A percentile compares a stretch with the other conserved stretches of the same genome.
Conservation (phyloP, 2,329 filamentous ascomycete genomes). For the Monosporascus sp. region DNA sequence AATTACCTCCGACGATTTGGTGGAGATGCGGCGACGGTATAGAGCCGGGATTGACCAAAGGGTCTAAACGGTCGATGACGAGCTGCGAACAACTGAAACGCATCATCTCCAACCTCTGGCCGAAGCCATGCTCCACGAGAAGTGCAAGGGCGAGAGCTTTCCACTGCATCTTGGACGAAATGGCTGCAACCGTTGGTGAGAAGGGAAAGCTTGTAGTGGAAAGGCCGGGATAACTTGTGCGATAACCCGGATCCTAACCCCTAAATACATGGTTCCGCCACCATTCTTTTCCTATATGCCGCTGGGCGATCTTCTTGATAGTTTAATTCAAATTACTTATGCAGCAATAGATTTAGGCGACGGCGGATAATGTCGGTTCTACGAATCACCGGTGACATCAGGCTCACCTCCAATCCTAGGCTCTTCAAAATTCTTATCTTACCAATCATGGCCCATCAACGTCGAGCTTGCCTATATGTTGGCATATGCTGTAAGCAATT, state of each 20-base stretch:
- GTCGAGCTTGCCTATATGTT: slow-evolving; percentile 2
- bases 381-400: slow-evolving; percentile 9
- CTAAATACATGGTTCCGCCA: slow-evolving; percentile 14
- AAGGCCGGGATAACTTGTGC: slow-evolving; percentile 4
- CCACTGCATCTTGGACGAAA: slow-evolving; percentile 16
- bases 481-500: background rate
- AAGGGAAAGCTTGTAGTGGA: slow-evolving; percentile 6
- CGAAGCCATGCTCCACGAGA: slow-evolving; percentile 12
- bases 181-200: slow-evolving; percentile 6
- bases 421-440: slow-evolving; percentile 9
- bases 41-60: slow-evolving; percentile 4
- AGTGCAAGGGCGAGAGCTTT: slow-evolving; percentile 13
- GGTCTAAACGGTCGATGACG: slow-evolving; percentile 7
- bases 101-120: slow-evolving; percentile 28
- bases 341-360: slow-evolving; percentile 16
- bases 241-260: slow-evolving; percentile 6
- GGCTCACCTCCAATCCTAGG: slow-evolving; percentile 6
- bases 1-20: slow-evolving; percentile 7
- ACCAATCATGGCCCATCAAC: slow-evolving; percentile 8
- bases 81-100: slow-evolving; percentile 7
- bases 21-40: slow-evolving; percentile 7
- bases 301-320: slow-evolving; percentile 3
- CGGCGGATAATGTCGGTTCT: slow-evolving; percentile 6
- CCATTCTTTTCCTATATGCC: slow-evolving; percentile 7
- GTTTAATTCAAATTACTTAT: slow-evolving; percentile 9